Conservation (phyloP, 2,329 filamentous ascomycete genomes). For the Emergomyces africanus region DNA sequence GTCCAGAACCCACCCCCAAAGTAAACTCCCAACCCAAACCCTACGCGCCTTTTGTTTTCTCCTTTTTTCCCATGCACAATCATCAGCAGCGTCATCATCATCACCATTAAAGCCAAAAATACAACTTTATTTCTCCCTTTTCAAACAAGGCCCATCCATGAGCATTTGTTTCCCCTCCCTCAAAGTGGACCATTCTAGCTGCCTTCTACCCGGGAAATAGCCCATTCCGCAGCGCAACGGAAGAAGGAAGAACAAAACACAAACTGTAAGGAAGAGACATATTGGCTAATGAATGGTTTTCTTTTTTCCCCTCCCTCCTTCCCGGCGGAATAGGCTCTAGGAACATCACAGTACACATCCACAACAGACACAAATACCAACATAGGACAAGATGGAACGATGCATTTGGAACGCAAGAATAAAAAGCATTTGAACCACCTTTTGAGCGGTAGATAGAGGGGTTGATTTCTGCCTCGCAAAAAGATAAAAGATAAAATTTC, state of each 20-base stretch:
- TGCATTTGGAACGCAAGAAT: constrained; percentile 8
- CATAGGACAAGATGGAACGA: constrained; percentile 11
- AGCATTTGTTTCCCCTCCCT: neutral
- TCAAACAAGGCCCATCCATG: neutral
- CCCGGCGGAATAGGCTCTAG: constrained; percentile 1
- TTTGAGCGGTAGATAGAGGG: neutral
- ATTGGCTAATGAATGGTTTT: constrained; percentile 1
- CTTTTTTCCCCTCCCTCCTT: neutral
- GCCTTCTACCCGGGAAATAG: neutral
- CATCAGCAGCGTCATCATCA: too few species aligned
- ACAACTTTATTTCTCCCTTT: neutral
- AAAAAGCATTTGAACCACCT: neutral
- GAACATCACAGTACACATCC: neutral
- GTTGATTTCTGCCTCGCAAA: neutral
- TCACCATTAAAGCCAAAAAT: neutral
- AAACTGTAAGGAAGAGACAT: neutral
- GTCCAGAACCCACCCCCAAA: constrained; percentile 78
- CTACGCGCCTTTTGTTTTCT: neutral
- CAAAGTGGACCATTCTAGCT: neutral
- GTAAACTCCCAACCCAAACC: constrained; percentile 45
- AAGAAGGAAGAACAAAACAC: neutral
- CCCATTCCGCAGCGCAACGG: neutral
- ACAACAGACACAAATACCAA: neutral
- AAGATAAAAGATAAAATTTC: neutral
- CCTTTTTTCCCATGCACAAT: constrained; percentile 2